Evolutionary conservation across 2,329 filamentous ascomycete species (phyloP), one percentile per base, ranked within the genome.

Genomic region (Colletotrichum lini): DNA sequence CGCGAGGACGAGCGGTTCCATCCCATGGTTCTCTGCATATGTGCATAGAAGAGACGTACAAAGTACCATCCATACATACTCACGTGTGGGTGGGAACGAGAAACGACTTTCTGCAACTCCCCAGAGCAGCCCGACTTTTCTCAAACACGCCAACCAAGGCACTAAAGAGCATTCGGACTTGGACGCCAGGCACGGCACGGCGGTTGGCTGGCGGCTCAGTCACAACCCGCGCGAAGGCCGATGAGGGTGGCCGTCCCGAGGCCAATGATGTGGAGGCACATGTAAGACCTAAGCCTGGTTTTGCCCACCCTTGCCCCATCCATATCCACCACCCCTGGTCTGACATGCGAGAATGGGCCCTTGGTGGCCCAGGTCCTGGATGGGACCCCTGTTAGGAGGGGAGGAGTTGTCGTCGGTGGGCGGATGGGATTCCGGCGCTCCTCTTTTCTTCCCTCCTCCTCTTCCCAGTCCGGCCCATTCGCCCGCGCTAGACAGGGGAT

Each of bases 161-260:
- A 40, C 26, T 30, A 35, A 45, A 26, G 18, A 30, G 7, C 3
- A 26, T 35, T 53, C 21, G 45, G 42, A 35, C 44, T 42, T 35
- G 54, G 40, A n/a, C 21, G 57, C 35, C 63, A 58, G 58, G 45
- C 53, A 71, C 57, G 45, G 68, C 18, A 58, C 50, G 65, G 68
- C 64, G 68, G 68, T 71, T 71, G 64, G 68, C 65, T 63, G 68
- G 64, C 68, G 68, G 64, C 57, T 57, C 63, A 50, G 58, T 52
- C 35, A 63, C 35, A 21, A 44, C 40, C 64, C 50, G 57, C 68
- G 52, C 58, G 50, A 62, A 63, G 0, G 62, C 6, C 30, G 30
- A 30, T 8, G 30, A 30, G 30, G 35, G 54, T 67, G 40, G 50
- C 50, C 23, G 45, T 70, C 64, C 40, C 40, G 57, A 60, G 57